Evolutionary conservation across 768 basidiomycete species (phyloP), one percentile per base, ranked within the genome.

Genomic region (Podaxis pistillaris): DNA sequence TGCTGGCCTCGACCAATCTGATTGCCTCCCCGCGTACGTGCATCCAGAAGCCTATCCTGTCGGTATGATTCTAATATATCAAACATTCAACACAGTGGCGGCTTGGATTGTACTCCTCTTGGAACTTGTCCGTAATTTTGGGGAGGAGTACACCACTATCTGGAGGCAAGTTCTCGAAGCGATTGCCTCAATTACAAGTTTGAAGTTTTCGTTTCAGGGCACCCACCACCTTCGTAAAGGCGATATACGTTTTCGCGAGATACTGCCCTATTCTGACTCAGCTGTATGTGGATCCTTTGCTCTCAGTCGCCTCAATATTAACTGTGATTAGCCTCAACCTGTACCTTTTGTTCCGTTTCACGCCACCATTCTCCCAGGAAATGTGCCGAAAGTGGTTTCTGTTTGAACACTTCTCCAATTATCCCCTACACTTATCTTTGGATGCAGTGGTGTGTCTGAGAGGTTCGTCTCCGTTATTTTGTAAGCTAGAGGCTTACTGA

Each of bases 381-480:
- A 2, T 57, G 9, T 57, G 56, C 24, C 56, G 38, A 13, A 57
- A 57, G 11, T 57, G 56, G 56, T 57, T 57, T 26, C n/a, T 44
- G 19, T 57, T 57, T 24, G 40, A 26, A 12, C 56, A 57, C 44
- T 15, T 57, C 5, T 57, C 40, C 8, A 40, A 8, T 5, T 17
- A 24, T 26, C 8, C 19, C 24, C 13, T 46, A 8, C 56, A 57
- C n/a, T 2, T 57, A 11, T 19, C 56, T 15, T 57, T 57, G 6
- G 40, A 57, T 24, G 28, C 24, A 7, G 24, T 40, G 15, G 12
- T 41, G 24, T 13, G 22, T 30, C 26, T 57, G 2, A 22, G 38
- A 28, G 56, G 56, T 57, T 19, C 56, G 56, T 41, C 60, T 30
- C 65, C 54, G 38, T n/a, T 30, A 12, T 30, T n/a, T 53, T 30